Evolutionary conservation across 176 grass and related monocot genomes (phyloP).

Genomic region (Metroxylon sagu): DNA sequence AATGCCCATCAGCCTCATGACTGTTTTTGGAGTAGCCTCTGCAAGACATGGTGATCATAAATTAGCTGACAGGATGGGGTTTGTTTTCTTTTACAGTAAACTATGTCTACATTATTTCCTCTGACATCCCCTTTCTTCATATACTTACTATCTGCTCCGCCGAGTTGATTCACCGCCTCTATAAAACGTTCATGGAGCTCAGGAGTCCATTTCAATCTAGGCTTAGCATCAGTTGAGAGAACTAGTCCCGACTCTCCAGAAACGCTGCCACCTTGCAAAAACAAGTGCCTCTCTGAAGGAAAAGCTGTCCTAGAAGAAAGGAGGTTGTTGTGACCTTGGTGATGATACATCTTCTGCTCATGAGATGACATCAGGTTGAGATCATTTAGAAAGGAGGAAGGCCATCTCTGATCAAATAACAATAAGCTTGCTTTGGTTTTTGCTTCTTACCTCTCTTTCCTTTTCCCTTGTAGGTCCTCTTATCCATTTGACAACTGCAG

Average conservation of each 20-base stretch:
- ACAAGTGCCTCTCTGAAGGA: slow-evolving; percentile 49
- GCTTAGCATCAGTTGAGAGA: slow-evolving; percentile 86
- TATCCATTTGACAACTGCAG: slow-evolving; percentile 33
- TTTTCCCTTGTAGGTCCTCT: slow-evolving; percentile 29
- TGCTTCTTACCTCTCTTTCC: slow-evolving; percentile 31
- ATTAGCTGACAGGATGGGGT: neutral
- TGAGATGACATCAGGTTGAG: slow-evolving; percentile 12
- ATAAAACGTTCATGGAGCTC: slow-evolving; percentile 82
- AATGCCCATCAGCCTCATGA: slow-evolving; percentile 92
- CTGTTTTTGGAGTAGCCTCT: slow-evolving; percentile 90
- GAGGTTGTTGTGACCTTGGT: slow-evolving; percentile 39
- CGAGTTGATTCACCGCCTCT: slow-evolving; percentile 67
- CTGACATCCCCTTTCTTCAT: neutral
- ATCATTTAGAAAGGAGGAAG: slow-evolving; percentile 12
- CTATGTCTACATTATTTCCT: neutral
- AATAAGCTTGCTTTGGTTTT: slow-evolving; percentile 4
- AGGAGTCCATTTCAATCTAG: slow-evolving; percentile 85
- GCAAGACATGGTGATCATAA: slow-evolving; percentile 3
- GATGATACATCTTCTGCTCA: slow-evolving; percentile 73
- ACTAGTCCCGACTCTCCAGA: slow-evolving; percentile 72
- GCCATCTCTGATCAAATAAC: neutral
- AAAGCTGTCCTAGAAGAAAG: slow-evolving; percentile 41
- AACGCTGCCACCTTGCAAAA: slow-evolving; percentile 34
- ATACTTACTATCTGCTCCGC: slow-evolving; percentile 86
- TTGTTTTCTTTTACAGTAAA: slow-evolving; percentile 1